Base-by-base conservation (phyloP, 225 moss, liverwort and hornwort genomes). In the Neckera pumila region DNA sequence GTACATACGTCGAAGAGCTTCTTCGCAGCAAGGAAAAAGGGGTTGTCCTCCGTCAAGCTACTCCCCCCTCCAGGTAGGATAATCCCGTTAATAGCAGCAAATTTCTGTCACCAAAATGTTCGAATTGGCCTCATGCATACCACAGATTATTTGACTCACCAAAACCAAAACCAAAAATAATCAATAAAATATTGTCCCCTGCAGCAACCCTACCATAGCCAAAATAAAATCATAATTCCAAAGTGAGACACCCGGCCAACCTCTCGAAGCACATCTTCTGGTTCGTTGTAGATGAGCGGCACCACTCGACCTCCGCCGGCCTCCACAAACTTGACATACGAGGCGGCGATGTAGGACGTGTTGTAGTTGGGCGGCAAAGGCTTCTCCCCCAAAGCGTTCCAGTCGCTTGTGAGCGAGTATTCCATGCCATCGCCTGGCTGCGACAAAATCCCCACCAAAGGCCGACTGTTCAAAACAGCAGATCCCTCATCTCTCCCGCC, bases 301-400 rank as follows among this genome's bases (percentile, higher is more conserved):
- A 99, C 95, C 18, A 76, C 97, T 42, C 98, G 95, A 57, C 92
- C 98, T 30, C 98, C 98, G 15, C 95, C 97, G 3, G 94, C 73
- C 88, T 99, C 98, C 56, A 97, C 98, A 77, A 99, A 97, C 88
- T 99, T 99, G 74, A 99, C 95, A 70, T 99, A 97, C 23, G 97
- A 97, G 2, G 97, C 96, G 45, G 97, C 96, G 54, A 99, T 95
- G 84, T 96, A 97, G 53, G 97, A 97, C 20, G 87, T 89, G 3
- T 74, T 89, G 43, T 78, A 80, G 33, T 82, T 85, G 17, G 91
- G 85, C 54, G 91, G 89, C 12, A 85, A 31, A 17, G 91, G 79
- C 60, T 64, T 86, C 66, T 59, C 87, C 12, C 47, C 89, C 53
- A 89, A 1, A 30, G 89, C 85, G 72, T 85, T 85, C 60, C 76